Percentiles rank a stretch among this genome's conserved stretches.
phyloP scores from a whole-genome alignment of 2,329 filamentous ascomycete genomes.

The Hyphodiscus sp. region DNA sequence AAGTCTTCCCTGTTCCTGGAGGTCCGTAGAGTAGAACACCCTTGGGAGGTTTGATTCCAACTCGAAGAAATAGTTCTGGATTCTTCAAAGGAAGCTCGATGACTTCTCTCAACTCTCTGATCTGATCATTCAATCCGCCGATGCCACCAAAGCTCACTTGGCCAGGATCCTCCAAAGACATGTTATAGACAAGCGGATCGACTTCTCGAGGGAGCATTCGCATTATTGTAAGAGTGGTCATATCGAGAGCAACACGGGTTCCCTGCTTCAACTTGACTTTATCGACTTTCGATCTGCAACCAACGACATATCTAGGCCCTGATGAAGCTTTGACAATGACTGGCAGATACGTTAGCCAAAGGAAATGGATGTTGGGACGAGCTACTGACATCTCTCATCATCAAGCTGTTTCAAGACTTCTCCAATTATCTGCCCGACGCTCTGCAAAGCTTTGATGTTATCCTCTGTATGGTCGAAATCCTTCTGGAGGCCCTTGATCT shows the following conservation, averaged over 20 bases:
- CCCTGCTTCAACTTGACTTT: conserved; percentile 97
- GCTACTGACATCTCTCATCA: conserved; percentile 84
- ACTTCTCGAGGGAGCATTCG: conserved; percentile 98
- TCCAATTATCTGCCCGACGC: conserved; percentile 97
- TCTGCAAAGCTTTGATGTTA: conserved; percentile 98
- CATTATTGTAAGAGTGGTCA: conserved; percentile 99
- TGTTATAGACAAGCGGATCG: conserved; percentile 98
- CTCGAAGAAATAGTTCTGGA: conserved; percentile 91
- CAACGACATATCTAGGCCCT: conserved; percentile 94
- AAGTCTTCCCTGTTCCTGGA: conserved; percentile 92
- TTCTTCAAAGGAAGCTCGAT: conserved; percentile 98
- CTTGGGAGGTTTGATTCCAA: conserved; percentile 98
- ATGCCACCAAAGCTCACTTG: conserved; percentile 98
- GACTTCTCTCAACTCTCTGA: conserved; percentile 92
- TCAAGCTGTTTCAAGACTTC: conserved; percentile 98
- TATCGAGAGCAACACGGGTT: conserved; percentile 93
- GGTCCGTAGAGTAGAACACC: conserved; percentile 94
- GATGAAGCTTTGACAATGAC: conserved; percentile 99
- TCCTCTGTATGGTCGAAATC: conserved; percentile 97
- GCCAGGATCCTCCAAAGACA: conserved; percentile 96
- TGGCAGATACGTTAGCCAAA: conserved; percentile 34
- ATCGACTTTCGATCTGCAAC: conserved; percentile 97
- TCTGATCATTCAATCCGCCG: conserved; percentile 96
- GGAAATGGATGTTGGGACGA: neutral
- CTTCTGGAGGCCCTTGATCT: conserved; percentile 91